phyloP scores from a whole-genome alignment of 202 grass and related monocot species.

The Elaeis oleifera region DNA sequence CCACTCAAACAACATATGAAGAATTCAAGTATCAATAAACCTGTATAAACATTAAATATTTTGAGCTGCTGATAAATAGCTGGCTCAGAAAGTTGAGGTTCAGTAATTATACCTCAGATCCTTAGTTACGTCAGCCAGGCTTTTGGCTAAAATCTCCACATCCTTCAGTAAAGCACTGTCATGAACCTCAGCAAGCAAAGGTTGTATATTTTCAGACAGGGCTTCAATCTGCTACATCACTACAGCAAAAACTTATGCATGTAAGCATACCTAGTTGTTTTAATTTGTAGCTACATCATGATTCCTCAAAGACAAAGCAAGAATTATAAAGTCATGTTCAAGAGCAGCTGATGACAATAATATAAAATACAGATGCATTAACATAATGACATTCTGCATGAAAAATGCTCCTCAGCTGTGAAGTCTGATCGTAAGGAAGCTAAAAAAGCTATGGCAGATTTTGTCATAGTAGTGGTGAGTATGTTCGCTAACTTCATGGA shows the following conservation, averaged over 20 bases:
- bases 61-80: neutral
- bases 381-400: too few relatives aligned
- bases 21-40: neutral
- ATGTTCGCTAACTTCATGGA: too few relatives aligned
- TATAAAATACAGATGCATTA: too few relatives aligned
- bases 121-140: conserved; percentile 60
- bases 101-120: conserved; percentile 60
- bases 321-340: too few relatives aligned
- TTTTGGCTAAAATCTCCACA: conserved; percentile 88
- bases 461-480: too few relatives aligned
- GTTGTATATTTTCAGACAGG: conserved; percentile 85
- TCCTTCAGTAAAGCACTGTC: conserved; percentile 75
- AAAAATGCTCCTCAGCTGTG: too few relatives aligned
- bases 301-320: neutral
- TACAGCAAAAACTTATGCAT: conserved; percentile 27
- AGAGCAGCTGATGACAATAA: too few relatives aligned
- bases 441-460: too few relatives aligned
- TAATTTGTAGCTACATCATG: neutral
- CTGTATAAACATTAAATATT: neutral
- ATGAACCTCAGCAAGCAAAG: conserved; percentile 71
- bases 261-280: neutral
- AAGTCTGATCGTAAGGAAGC: too few relatives aligned
- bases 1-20: neutral
- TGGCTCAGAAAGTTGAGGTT: neutral
- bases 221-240: conserved; percentile 77